A percentile compares a stretch with the other conserved stretches of the same genome.
phyloP scores from a whole-genome alignment of 768 basidiomycete species.

The Krasilnikovozyma curviuscula region DNA sequence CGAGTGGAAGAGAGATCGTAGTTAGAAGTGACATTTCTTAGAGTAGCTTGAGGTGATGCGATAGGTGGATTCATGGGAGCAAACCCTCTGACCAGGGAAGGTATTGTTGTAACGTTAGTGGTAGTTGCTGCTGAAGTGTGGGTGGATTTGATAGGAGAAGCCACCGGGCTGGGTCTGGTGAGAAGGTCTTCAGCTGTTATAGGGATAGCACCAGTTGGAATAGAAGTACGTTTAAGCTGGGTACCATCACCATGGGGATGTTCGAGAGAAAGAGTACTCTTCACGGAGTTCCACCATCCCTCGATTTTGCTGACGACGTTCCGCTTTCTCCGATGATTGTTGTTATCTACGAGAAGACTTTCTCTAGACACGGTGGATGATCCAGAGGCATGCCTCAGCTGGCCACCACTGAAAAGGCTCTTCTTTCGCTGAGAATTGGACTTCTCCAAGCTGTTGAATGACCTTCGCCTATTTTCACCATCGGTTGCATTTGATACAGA shows the following conservation, averaged over 20 bases:
- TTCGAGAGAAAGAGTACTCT: conserved; percentile 23
- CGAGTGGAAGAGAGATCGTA: too few relatives aligned
- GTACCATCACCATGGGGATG: neutral
- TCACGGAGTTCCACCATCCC: conserved; percentile 28
- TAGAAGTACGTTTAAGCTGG: neutral
- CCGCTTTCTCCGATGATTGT: conserved; percentile 12
- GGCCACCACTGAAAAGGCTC: conserved; percentile 16
- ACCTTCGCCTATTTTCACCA: conserved; percentile 1
- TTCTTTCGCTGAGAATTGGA: neutral
- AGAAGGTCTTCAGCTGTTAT: conserved; percentile 17
- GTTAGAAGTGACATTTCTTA: too few relatives aligned
- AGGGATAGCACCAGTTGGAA: conserved; percentile 11
- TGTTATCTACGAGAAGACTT: conserved; percentile 4
- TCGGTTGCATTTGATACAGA: neutral
- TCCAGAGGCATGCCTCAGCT: conserved; percentile 16
- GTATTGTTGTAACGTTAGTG: neutral
- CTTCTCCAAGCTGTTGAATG: conserved; percentile 3
- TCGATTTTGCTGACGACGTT: conserved; percentile 26
- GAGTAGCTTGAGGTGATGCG: too few relatives aligned
- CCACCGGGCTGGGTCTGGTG: conserved; percentile 18
- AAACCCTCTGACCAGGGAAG: too few relatives aligned
- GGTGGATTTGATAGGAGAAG: conserved; percentile 4
- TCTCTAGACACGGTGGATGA: conserved; percentile 16
- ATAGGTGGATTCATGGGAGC: too few relatives aligned
- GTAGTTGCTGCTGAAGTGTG: conserved; percentile 1